Base-by-base conservation (phyloP, 495 filamentous ascomycete species). In the Apodospora peruviana region DNA sequence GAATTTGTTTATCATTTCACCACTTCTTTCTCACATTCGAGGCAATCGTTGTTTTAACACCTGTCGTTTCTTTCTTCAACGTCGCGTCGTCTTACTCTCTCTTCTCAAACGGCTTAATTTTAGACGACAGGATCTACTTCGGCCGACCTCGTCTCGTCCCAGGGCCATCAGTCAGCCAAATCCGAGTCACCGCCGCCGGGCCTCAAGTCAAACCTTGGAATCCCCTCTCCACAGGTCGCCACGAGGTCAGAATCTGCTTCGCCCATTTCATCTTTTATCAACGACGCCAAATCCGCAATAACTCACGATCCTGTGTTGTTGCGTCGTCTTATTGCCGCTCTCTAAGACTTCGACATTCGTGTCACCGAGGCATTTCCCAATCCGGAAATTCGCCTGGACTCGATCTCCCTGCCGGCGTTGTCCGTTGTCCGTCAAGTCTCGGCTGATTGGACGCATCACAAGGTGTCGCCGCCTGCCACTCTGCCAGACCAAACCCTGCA, bases 311-410 rank as follows among this genome's bases (percentile, higher is more conserved):
- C n/a, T n/a, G n/a, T n/a, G n/a, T n/a, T n/a, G n/a, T n/a, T n/a
- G n/a, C n/a, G n/a, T n/a, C n/a, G 7, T 32, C 27, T 7, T 32
- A 32, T 46, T 41, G 24, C 23, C 37, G 43, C 32, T 29, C 16
- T 40, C 34, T 32, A 14, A 32, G 7, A 32, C 27, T 14, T 7
- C 27, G 27, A 32, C 7, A 32, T 32, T 42, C 17, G 41, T 12
- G 11, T 16, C 10, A 43, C 52, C 54, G 54, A 53, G 57, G 45
- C 43, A 54, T 49, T 57, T 55, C 52, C 52, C 16, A 25, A 46
- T 18, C 27, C 18, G 37, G 17, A 40, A 32, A 27, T 21, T 40
- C 36, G 45, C 42, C 34, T 23, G 25, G n/a, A 41, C 12, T 34
- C 29, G 25, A 46, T 22, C 35, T 37, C 41, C 25, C 39, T 42